Conservation (phyloP, 2,329 filamentous ascomycete genomes). For the Capronia epimyces region DNA sequence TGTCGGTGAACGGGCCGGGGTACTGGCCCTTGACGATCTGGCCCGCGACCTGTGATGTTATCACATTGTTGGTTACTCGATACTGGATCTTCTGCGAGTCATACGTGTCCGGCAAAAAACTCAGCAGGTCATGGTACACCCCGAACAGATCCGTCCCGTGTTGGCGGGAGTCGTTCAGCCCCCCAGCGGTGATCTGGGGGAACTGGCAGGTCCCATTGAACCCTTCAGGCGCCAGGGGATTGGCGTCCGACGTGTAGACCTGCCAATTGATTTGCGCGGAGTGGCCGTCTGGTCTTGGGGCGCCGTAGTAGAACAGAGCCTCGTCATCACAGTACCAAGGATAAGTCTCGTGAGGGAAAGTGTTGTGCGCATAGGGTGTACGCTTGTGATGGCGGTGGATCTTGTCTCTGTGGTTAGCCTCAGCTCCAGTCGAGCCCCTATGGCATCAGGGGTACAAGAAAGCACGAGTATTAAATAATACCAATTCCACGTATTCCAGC, state of each 20-base stretch:
- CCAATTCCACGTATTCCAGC: constrained; percentile 69
- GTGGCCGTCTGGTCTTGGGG: constrained; percentile 43
- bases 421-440: not conserved
- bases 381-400: constrained; percentile 82
- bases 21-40: constrained; percentile 71
- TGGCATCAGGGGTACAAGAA: not conserved
- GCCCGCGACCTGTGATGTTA: constrained; percentile 73
- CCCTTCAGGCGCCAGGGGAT: constrained; percentile 61
- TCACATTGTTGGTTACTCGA: constrained; percentile 74
- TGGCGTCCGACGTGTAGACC: constrained; percentile 55
- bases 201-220: constrained; percentile 73
- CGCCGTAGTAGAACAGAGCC: constrained; percentile 63
- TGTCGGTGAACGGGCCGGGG: constrained; percentile 31
- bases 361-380: constrained; percentile 72
- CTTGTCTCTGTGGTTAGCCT: constrained; percentile 33
- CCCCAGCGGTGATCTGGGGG: constrained; percentile 68
- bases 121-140: constrained; percentile 67
- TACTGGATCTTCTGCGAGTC: constrained; percentile 51
- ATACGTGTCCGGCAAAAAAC: constrained; percentile 57
- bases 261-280: constrained; percentile 61
- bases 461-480: constrained; percentile 32
- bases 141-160: constrained; percentile 71
- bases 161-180: constrained; percentile 67
- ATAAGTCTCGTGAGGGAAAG: constrained; percentile 68
- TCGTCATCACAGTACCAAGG: constrained; percentile 67